Base-by-base conservation (phyloP, 192 early-diverging fungal species). In the Dissophora globulifera region DNA sequence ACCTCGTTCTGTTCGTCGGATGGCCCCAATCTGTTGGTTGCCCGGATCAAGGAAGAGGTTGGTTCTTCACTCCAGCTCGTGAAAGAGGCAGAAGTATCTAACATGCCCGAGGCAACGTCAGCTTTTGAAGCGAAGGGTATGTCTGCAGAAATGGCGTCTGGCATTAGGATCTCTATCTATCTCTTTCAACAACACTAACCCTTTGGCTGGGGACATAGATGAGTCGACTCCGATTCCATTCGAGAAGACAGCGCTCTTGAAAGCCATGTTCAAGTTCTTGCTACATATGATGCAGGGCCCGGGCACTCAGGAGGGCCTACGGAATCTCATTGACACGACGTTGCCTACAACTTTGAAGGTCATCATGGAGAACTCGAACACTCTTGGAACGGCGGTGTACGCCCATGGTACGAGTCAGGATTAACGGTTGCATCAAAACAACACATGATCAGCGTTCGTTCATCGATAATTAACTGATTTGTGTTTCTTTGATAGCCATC, bases 281-380 rank as follows among this genome's bases (percentile, higher is more conserved):
- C 84, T 92, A 45, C 94, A 95, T 63, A 90, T 98, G 91, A 90
- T 97, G 90, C 94, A 98, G 78, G 89, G 92, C 20, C 86, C 94
- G 16, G 94, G 94, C 13, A 92, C 90, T 17, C 88, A 91, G 27
- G 97, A 98, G 66, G 87, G 94, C 1, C 70, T 99, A 69, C 89
- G 98, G 22, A 99, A 98, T 70, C 67, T 99, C 55, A 94, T 98
- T 26, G 98, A 99, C 40, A 92, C 93, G 1, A 65, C 89, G 31
- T 72, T 98, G 27, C 95, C 98, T 10, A 41, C 75, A 11, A 91
- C 95, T 8, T 61, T 99, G 47, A 82, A 87, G 63, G 60, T 64
- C 0, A 89, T 97, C 31, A 88, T 97, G 64, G 83, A 89, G 51
- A 78, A 93, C 30, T 86, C 91, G 1, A 81, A 86, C 4, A 81